Evolutionary conservation across 306 rosid species (phyloP).

Genomic region (Herpetospermum pedunculosum): DNA sequence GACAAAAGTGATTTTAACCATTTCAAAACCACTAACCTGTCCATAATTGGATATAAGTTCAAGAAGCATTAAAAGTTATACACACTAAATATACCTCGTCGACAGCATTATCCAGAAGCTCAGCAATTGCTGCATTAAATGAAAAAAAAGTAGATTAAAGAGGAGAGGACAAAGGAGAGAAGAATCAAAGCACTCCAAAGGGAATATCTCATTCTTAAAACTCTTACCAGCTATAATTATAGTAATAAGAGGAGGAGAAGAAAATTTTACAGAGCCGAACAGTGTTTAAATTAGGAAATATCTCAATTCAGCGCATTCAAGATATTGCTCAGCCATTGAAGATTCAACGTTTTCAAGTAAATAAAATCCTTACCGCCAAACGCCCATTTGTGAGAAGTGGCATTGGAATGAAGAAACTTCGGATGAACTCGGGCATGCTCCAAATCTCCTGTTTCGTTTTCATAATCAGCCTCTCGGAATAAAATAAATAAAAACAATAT

Average conservation of each 20-base stretch:
- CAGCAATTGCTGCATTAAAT: constrained; percentile 75
- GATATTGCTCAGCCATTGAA: not conserved
- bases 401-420: constrained; percentile 95
- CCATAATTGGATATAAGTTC: not conserved
- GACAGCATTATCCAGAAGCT: constrained; percentile 89
- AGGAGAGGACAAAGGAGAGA: not conserved
- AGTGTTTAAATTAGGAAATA: not conserved
- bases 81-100: constrained; percentile 55
- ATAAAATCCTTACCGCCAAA: constrained; percentile 62
- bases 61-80: not conserved
- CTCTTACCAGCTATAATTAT: not conserved
- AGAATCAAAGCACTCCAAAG: not conserved
- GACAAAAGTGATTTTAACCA: too few relatives aligned
- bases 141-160: not conserved
- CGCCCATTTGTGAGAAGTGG: constrained; percentile 97
- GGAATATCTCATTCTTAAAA: not conserved
- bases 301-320: not conserved
- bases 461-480: not conserved
- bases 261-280: not conserved
- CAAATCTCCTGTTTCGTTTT: constrained; percentile 32
- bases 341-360: not conserved
- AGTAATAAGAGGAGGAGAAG: not conserved
- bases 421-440: constrained; percentile 97
- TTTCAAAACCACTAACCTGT: too few relatives aligned
- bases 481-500: not conserved